Conservation (phyloP, 1,139 yeast species). For the Debaryomycetaceae sp. region DNA sequence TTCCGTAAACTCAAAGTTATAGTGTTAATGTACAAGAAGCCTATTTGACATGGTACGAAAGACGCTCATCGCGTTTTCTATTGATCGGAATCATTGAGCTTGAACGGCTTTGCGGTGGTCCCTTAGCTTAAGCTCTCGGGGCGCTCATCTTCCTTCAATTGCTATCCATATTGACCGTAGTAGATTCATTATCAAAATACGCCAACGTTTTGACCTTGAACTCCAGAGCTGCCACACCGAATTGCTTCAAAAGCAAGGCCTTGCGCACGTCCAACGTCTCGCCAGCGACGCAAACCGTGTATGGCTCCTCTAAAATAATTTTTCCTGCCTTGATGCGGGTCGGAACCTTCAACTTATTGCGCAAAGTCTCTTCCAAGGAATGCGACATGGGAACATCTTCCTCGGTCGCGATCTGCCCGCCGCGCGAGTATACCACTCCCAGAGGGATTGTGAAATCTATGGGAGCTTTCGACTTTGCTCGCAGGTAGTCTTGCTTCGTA, state of each 20-base stretch:
- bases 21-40: too few species aligned
- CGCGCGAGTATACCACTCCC: slow-evolving; percentile 88
- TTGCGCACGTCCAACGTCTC: slow-evolving; percentile 81
- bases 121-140: too few species aligned
- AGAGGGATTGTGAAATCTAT: slow-evolving; percentile 76
- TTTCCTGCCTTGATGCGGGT: slow-evolving; percentile 87
- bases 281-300: slow-evolving; percentile 70
- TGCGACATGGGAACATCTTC: slow-evolving; percentile 97
- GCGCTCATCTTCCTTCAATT: slow-evolving; percentile 1
- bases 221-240: slow-evolving; percentile 90
- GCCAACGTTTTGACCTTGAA: slow-evolving; percentile 76
- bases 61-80: too few species aligned
- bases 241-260: slow-evolving; percentile 84
- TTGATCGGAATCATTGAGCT: too few species aligned
- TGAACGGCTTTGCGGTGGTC: too few species aligned
- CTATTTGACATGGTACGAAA: too few species aligned
- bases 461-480: slow-evolving; percentile 82
- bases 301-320: slow-evolving; percentile 65
- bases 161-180: slow-evolving; percentile 19
- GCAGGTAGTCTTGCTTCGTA: slow-evolving; percentile 70
- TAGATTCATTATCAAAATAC: slow-evolving; percentile 52
- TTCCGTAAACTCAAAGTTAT: too few species aligned
- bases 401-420: slow-evolving; percentile 81
- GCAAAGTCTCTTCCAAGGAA: slow-evolving; percentile 83
- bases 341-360: slow-evolving; percentile 84